Base-by-base conservation (phyloP, 306 rosid genomes). In the Cucumis hystrix region DNA sequence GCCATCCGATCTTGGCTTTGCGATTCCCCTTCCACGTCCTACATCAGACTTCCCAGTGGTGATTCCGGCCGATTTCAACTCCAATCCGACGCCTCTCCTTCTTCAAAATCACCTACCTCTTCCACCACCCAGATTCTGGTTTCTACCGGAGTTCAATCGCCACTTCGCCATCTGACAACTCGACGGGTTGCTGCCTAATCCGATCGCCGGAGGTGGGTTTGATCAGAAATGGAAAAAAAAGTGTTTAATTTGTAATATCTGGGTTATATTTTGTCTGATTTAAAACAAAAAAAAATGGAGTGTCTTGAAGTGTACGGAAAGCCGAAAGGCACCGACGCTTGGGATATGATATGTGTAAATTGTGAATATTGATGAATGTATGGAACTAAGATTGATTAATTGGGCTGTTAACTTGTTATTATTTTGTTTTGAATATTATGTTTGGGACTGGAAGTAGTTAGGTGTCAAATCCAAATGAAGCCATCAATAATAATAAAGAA, bases 111-210 rank as follows among this genome's bases (percentile, higher is more conserved):
- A 35, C 3, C 79, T 33, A 33, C 37, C 4, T 14, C 58, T 61
- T 40, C 89, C 60, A 61, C 91, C 39, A 69, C 90, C 39, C 86
- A 89, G 18, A 78, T 85, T 16, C 77, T 83, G 67, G 80, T 82
- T 25, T 77, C 95, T 8, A 85, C 98, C 14, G 83, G 85, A 23
- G 90, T 93, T 77, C 88, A 88, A 45, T 89, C 97, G 41, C 91
- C 96, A 11, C 80, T 79, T 61, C 91, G 89, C 40, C 79, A 28
- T 18, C 33, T 76, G 30, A 30, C 79, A 3, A 0, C 79, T 43
- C 92, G 92, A 66, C 86, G 88, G 77, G 89, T 85, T 58, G 75
- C 87, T 12, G 79, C 91, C 15, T 82, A 79, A 83, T 72, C 54
- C 7, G 21, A 23, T 14, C 37, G 13, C 37, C 18, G 75, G 14